Evolutionary conservation across 345 rosid genomes (phyloP).

Genomic region (Melaleuca quinquenervia): DNA sequence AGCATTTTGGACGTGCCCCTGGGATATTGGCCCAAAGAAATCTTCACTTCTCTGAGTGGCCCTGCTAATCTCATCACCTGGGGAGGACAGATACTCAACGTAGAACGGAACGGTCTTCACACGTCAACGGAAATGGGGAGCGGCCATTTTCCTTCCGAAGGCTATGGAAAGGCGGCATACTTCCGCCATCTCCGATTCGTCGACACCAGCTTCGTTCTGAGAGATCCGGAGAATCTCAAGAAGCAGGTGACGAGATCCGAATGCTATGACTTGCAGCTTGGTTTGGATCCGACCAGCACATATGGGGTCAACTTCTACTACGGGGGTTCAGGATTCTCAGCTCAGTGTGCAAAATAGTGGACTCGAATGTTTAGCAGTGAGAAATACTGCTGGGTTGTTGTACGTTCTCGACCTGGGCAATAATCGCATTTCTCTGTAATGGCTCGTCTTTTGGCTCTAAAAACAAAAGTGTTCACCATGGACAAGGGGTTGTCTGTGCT

Average conservation of each 20-base stretch:
- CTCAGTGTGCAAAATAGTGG: neutral
- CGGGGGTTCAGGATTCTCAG: neutral
- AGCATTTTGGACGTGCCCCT: neutral
- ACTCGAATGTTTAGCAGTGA: neutral
- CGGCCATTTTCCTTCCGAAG: neutral
- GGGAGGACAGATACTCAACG: neutral
- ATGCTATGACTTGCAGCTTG: neutral
- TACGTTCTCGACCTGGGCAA: neutral
- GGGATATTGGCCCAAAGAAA: neutral
- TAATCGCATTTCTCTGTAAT: neutral
- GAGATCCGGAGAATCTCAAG: neutral
- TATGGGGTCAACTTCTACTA: neutral
- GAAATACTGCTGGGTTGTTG: neutral
- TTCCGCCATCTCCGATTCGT: neutral
- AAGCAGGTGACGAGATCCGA: neutral
- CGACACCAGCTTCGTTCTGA: neutral
- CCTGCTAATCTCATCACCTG: neutral
- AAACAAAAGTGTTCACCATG: neutral
- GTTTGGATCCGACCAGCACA: too few species aligned
- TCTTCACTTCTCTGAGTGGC: neutral
- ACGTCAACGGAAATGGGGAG: neutral
- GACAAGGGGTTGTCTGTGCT: neutral
- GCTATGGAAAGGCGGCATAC: neutral
- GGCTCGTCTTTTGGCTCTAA: neutral
- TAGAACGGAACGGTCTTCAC: neutral